Base-by-base conservation (phyloP, 2,329 filamentous ascomycete species). In the Mollisia scopiformis region DNA sequence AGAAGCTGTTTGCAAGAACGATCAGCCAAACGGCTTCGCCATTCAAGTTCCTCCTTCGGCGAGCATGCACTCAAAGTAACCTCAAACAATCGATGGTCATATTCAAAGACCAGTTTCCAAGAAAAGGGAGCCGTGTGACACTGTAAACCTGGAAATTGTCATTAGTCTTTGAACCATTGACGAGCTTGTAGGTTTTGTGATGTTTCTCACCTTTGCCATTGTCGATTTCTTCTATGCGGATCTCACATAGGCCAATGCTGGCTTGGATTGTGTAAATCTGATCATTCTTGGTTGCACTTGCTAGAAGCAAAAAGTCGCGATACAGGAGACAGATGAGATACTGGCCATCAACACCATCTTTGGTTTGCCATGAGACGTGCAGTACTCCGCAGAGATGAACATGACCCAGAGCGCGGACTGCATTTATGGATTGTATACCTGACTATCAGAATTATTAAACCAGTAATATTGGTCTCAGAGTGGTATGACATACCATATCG, bases 241-340 rank as follows among this genome's bases (percentile, higher is more conserved):
- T 79, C 61, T 85, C 86, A 47, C 80, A 81, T 30, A 96, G 76
- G 53, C 87, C 80, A 63, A 97, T 86, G 64, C 89, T 91, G 39
- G 90, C 90, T 62, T 92, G 83, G 19, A 94, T 86, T 10, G 84
- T 86, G 73, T 96, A 94, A 37, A 84, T 82, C 23, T 85, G 83
- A 50, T 87, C 85, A n/a, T 82, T 79, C 62, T 85, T 88, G 47
- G 84, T 81, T 14, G 86, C 82, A 10, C 83, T 85, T 7, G 92
- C 92, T 41, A 98, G 82, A 57, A 96, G 84, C 1, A 98, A 76
- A 64, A 91, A 89, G 54, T 91, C 86, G 53, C 87, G 86, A 75
- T 96, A 97, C n/a, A 97, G 80, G 16, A 93, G 82, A 66, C 90
- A 93, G 39, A 94, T 86, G 83, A 96, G 88, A 75, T 97, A 97